These are phyloP conservation scores for Fusarium sp. DNA, from an alignment of 2,329 filamentous ascomycete species.

Conservation along the genomic window DNA sequence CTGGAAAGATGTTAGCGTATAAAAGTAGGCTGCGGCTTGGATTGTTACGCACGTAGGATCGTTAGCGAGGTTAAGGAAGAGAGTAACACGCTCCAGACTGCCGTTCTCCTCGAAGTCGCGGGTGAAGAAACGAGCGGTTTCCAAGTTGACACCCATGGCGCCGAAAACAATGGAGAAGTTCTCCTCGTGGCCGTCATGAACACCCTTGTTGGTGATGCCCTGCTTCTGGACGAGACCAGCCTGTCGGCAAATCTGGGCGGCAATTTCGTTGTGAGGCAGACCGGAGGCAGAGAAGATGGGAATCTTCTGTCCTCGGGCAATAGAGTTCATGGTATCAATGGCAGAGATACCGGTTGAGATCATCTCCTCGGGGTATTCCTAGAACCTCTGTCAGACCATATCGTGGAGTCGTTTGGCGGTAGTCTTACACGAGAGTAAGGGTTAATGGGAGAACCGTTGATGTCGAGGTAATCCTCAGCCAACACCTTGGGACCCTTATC, in stretches of 20 bases:
- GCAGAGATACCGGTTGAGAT: slow-evolving; percentile 99
- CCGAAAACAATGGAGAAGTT: slow-evolving; percentile 99
- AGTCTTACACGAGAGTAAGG: slow-evolving; percentile 88
- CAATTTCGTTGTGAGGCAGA: slow-evolving; percentile 99
- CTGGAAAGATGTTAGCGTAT: slow-evolving; percentile 57
- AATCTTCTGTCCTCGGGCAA: slow-evolving; percentile 99
- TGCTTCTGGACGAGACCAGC: slow-evolving; percentile 86
- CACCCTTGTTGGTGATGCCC: slow-evolving; percentile 87
- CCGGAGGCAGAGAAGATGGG: slow-evolving; percentile 98
- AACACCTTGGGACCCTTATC: slow-evolving; percentile 99
- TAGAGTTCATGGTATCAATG: slow-evolving; percentile 98
- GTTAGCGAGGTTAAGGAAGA: slow-evolving; percentile 99
- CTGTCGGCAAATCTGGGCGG: slow-evolving; percentile 97
- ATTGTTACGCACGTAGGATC: slow-evolving; percentile 85
- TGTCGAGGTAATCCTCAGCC: slow-evolving; percentile 97
- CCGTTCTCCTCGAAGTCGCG: slow-evolving; percentile 99
- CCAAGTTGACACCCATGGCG: slow-evolving; percentile 99
- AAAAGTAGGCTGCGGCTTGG: background rate
- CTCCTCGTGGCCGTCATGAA: slow-evolving; percentile 96
- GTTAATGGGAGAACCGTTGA: slow-evolving; percentile 99
- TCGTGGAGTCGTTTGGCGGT: background rate
- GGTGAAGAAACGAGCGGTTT: slow-evolving; percentile 98
- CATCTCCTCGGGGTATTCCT: slow-evolving; percentile 99
- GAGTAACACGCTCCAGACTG: slow-evolving; percentile 93
- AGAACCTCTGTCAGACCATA: slow-evolving; percentile 13